These are phyloP conservation scores for Hemileccinum rubropunctum DNA, from an alignment of 768 basidiomycete genomes.

Conservation along the genomic window DNA sequence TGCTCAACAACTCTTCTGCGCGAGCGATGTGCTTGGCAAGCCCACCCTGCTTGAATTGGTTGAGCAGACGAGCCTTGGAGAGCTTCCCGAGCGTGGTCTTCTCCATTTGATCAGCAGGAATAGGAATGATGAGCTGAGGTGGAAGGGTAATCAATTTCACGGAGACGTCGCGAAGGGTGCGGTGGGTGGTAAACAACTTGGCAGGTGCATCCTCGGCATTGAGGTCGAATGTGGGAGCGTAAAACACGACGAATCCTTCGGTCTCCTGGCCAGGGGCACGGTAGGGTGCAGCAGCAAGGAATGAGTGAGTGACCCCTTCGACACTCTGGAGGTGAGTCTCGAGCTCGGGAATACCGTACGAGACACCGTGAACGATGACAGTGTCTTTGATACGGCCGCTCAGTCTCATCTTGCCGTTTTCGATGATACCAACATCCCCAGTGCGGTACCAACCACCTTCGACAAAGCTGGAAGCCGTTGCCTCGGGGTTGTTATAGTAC, in stretches of 20 bases:
- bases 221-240: constrained; percentile 27
- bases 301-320: constrained; percentile 31
- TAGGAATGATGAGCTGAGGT: constrained; percentile 38
- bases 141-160: constrained; percentile 33
- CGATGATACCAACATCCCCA: constrained; percentile 49
- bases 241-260: constrained; percentile 41
- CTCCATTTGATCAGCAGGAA: constrained; percentile 36
- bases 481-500: constrained; percentile 48
- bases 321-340: constrained; percentile 38
- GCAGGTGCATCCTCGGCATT: constrained; percentile 22
- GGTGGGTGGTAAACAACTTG: constrained; percentile 27
- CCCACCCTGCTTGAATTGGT: constrained; percentile 35
- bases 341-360: constrained; percentile 34
- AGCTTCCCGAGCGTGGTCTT: constrained; percentile 47
- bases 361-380: constrained; percentile 41
- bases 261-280: constrained; percentile 37
- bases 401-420: constrained; percentile 34
- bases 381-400: constrained; percentile 39
- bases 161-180: constrained; percentile 29
- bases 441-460: constrained; percentile 56
- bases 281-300: constrained; percentile 35
- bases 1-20: constrained; percentile 24
- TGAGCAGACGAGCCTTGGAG: constrained; percentile 37
- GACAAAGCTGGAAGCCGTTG: constrained; percentile 46
- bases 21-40: constrained; percentile 29